phyloP scores from a whole-genome alignment of 1,139 yeast species.

The Candida neerlandica region DNA sequence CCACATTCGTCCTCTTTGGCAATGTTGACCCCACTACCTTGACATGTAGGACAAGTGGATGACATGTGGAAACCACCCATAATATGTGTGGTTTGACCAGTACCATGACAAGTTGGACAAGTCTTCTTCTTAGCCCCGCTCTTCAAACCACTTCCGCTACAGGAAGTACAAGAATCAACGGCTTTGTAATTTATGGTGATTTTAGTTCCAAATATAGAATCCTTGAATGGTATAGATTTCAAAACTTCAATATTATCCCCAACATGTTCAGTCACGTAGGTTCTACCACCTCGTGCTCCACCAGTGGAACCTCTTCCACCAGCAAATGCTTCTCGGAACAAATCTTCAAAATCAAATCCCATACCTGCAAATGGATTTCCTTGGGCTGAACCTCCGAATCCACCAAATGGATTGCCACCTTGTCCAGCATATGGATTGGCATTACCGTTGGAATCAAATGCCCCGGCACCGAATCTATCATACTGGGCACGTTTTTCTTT shows the following conservation, averaged over 20 bases:
- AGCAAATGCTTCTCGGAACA: slow-evolving; percentile 75
- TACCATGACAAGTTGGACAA: slow-evolving; percentile 88
- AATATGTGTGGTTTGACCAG: slow-evolving; percentile 85
- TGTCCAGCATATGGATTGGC: slow-evolving; percentile 56
- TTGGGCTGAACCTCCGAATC: slow-evolving; percentile 17
- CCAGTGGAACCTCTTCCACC: slow-evolving; percentile 45
- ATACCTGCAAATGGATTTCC: slow-evolving; percentile 45
- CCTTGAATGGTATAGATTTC: slow-evolving; percentile 76
- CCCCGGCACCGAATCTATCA: slow-evolving; percentile 89
- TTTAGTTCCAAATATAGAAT: slow-evolving; percentile 81
- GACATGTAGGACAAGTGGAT: slow-evolving; percentile 85
- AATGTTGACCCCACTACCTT: slow-evolving; percentile 83
- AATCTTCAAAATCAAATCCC: slow-evolving; percentile 79
- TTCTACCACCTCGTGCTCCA: slow-evolving; percentile 38
- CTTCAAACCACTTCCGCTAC: slow-evolving; percentile 86
- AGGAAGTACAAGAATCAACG: slow-evolving; percentile 73
- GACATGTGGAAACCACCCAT: slow-evolving; percentile 98
- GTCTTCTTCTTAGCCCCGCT: slow-evolving; percentile 74
- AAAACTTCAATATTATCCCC: slow-evolving; percentile 89
- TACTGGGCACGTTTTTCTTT: slow-evolving; percentile 85
- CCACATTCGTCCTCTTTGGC: slow-evolving; percentile 70
- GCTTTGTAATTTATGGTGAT: slow-evolving; percentile 71
- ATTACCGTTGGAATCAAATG: slow-evolving; percentile 70
- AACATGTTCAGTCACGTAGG: slow-evolving; percentile 70
- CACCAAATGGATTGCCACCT: slow-evolving; percentile 11